Percentiles rank a stretch among this genome's conserved stretches.
phyloP scores from a whole-genome alignment of 768 basidiomycete genomes.

The Lactarius evosmus region DNA sequence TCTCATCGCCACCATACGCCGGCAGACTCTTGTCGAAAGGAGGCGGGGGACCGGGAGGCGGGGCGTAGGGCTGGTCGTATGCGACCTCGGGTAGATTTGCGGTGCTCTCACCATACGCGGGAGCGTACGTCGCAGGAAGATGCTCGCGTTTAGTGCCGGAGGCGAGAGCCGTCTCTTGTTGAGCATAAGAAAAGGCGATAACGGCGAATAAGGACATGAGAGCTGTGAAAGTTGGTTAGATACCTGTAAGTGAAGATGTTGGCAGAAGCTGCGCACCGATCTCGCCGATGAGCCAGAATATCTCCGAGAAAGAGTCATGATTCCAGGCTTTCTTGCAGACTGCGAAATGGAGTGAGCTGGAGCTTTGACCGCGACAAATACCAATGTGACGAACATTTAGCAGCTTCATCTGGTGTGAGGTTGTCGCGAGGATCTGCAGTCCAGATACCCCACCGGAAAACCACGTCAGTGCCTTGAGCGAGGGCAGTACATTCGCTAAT shows the following conservation, averaged over 20 bases:
- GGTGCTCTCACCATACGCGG: slow-evolving; percentile 30
- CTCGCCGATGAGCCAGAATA: slow-evolving; percentile 59
- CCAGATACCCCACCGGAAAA: slow-evolving; percentile 35
- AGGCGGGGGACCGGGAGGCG: slow-evolving; percentile 52
- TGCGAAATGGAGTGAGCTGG: slow-evolving; percentile 33
- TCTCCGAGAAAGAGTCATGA: slow-evolving; percentile 64
- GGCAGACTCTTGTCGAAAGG: slow-evolving; percentile 38
- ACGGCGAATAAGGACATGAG: slow-evolving; percentile 59
- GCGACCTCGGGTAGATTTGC: slow-evolving; percentile 29
- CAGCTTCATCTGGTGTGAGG: slow-evolving; percentile 40
- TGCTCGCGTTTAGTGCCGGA: slow-evolving; percentile 43
- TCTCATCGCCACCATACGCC: slow-evolving; percentile 41
- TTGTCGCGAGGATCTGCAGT: slow-evolving; percentile 28
- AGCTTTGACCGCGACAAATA: background rate
- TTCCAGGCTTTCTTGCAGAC: slow-evolving; percentile 62
- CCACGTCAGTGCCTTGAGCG: slow-evolving; percentile 36
- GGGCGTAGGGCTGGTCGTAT: slow-evolving; percentile 37
- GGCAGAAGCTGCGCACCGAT: slow-evolving; percentile 44
- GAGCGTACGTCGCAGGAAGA: slow-evolving; percentile 37
- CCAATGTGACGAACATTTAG: slow-evolving; percentile 41
- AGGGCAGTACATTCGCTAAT: slow-evolving; percentile 51
- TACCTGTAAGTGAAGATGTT: background rate
- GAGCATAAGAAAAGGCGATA: slow-evolving; percentile 67
- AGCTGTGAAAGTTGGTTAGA: slow-evolving; percentile 38
- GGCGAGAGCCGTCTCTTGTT: slow-evolving; percentile 62